Evolutionary conservation across 176 grass and related monocot genomes (phyloP), one percentile per base, ranked within the genome.

Genomic region (Zoysia japonica): DNA sequence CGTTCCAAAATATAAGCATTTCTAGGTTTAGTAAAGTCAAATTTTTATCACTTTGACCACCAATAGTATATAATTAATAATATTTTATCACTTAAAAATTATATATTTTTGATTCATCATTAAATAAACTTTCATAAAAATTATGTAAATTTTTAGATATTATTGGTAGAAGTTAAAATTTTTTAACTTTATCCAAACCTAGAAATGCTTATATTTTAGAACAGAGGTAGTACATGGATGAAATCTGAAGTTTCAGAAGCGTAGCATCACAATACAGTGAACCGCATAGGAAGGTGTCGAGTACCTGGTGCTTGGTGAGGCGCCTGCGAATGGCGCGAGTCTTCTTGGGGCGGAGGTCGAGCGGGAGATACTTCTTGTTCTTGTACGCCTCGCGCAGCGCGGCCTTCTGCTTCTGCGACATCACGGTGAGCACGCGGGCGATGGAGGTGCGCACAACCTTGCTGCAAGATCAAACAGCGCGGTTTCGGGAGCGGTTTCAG

Each of bases 301-400:
- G 67, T 35, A 96, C 93, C 89, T 96, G 89, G 64, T 96, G 87
- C 74, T 90, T 92, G 72, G 93, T 96, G 20, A 96, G 93, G 52
- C 85, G 89, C 68, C 87, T 82, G 81, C 93, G 93, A 68, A 96
- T 96, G 44, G 93, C 90, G 49, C 82, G 93, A 82, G 93, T 96
- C 87, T 96, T 92, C 87, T 96, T 96, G 72, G 90, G 85, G 79
- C 87, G 88, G 71, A 96, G 93, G 78, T 96, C 93, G 67, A 88
- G 81, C 6, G 93, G 93, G 5, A 85, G 75, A 1, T 61, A 75
- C 70, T 87, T 91, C 82, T 96, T 92, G 17, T 90, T 96, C 90
- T 96, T 92, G 87, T 96, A 96, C n/a, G 67, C 93, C 35, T 96
- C 90, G 7, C 93, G 57, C 39, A 96, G 68, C 11, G 89, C 90